Conservation (phyloP, 352 stramenopile species). For the Phytopythium vexans region DNA sequence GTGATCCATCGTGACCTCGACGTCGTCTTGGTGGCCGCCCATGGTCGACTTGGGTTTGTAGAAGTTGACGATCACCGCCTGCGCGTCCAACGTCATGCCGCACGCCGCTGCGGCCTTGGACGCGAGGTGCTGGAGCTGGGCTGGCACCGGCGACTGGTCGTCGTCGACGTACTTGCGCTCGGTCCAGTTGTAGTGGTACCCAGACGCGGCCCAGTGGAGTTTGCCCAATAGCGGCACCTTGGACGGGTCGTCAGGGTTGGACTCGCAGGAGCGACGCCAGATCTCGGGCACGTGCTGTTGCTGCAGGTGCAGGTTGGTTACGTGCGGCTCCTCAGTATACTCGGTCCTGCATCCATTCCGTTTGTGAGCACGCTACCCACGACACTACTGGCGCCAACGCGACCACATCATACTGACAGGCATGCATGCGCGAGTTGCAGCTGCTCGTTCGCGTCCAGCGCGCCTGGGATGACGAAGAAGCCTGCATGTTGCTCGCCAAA, state of each 20-base stretch:
- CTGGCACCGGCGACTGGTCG: slow-evolving; percentile 51
- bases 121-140: slow-evolving; percentile 38
- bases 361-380: not conserved
- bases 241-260: slow-evolving; percentile 33
- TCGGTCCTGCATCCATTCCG: slow-evolving; percentile 35
- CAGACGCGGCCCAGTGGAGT: slow-evolving; percentile 66
- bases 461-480: slow-evolving; percentile 68
- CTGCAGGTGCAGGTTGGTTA: slow-evolving; percentile 79
- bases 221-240: slow-evolving; percentile 46
- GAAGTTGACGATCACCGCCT: slow-evolving; percentile 84
- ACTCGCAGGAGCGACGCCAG: slow-evolving; percentile 44
- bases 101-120: slow-evolving; percentile 42
- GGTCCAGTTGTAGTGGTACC: slow-evolving; percentile 85
- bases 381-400: not conserved
- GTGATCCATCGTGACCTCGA: slow-evolving; percentile 81
- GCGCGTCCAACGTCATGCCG: slow-evolving; percentile 43
- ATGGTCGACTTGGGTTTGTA: slow-evolving; percentile 78
- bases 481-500: slow-evolving; percentile 44
- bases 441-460: slow-evolving; percentile 44
- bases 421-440: slow-evolving; percentile 49
- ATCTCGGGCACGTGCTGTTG: slow-evolving; percentile 42
- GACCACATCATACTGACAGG: slow-evolving; percentile 34
- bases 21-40: slow-evolving; percentile 81
- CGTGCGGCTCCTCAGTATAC: slow-evolving; percentile 63
- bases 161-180: slow-evolving; percentile 58